phyloP scores from a whole-genome alignment of 768 basidiomycete species.

The Tylopilus vinaceipallidus region DNA sequence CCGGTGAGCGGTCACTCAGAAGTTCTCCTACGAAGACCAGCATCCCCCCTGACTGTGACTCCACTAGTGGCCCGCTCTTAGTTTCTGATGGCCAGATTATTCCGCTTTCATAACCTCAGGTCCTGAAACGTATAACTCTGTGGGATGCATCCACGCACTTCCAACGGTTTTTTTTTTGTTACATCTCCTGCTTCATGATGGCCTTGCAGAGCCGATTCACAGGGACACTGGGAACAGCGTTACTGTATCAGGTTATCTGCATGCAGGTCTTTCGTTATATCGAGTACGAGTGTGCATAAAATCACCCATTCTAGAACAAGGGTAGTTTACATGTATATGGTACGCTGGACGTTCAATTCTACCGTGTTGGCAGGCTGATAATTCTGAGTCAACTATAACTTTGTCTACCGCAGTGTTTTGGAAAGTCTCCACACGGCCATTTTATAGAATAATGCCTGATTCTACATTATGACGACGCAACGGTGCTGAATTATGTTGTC shows the following conservation, averaged over 20 bases:
- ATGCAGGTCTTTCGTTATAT: constrained; percentile 17
- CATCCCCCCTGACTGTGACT: too few species aligned
- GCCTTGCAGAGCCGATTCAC: constrained; percentile 14
- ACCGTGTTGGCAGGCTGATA: too few species aligned
- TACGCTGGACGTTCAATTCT: neutral
- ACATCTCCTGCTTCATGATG: too few species aligned
- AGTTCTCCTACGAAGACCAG: too few species aligned
- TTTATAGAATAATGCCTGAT: constrained; percentile 16
- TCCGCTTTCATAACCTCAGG: too few species aligned
- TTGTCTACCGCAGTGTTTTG: constrained; percentile 6
- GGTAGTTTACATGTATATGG: constrained; percentile 13
- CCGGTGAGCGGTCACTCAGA: too few species aligned
- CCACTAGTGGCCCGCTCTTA: too few species aligned
- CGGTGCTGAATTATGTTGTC: neutral
- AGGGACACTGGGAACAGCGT: constrained; percentile 9
- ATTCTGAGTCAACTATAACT: too few species aligned
- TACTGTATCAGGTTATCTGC: constrained; percentile 16
- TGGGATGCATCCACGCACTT: too few species aligned
- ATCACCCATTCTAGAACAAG: neutral
- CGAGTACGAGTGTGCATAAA: neutral
- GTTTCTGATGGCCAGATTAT: too few species aligned
- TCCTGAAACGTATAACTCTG: too few species aligned
- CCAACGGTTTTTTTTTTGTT: too few species aligned
- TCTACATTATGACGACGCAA: constrained; percentile 6
- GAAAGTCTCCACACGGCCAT: constrained; percentile 14